These are phyloP conservation scores for Leucoagaricus sp. DNA, from an alignment of 1,284 basidiomycete species.

Conservation along the genomic window DNA sequence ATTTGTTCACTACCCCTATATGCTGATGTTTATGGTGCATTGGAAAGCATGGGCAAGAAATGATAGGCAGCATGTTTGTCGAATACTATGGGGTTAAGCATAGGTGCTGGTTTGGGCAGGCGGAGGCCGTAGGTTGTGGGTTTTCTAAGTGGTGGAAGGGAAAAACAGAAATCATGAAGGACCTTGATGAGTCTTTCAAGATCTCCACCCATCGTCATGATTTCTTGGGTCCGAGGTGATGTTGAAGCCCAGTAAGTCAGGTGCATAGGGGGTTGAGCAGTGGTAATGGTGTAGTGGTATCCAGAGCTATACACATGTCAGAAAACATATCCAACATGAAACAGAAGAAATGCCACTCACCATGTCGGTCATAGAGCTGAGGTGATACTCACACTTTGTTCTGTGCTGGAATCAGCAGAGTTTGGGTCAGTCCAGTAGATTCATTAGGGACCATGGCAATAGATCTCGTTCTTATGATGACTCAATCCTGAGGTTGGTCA, in stretches of 20 bases:
- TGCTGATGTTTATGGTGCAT: slow-evolving; percentile 97
- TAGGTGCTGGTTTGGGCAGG: slow-evolving; percentile 52
- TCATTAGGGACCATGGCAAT: no score
- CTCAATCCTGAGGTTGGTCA: no score
- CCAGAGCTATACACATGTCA: no score
- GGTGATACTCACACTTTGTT: slow-evolving; percentile 95
- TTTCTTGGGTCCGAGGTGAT: slow-evolving; percentile 96
- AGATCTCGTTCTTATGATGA: no score
- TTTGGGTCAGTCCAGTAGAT: no score
- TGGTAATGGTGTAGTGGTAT: slow-evolving; percentile 88
- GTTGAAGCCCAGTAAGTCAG: slow-evolving; percentile 97
- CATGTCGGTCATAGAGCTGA: slow-evolving; percentile 94
- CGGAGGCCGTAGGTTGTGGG: slow-evolving; percentile 74
- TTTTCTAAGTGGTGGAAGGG: slow-evolving; percentile 75
- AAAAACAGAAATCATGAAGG: slow-evolving; percentile 83
- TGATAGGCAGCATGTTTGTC: slow-evolving; percentile 86
- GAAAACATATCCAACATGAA: no score
- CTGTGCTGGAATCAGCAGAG: slow-evolving; percentile 92
- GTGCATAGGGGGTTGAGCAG: slow-evolving; percentile 96
- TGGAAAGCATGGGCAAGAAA: slow-evolving; percentile 94
- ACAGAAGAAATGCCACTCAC: no score
- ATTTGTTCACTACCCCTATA: slow-evolving; percentile 94
- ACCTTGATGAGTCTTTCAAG: slow-evolving; percentile 95
- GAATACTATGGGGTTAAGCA: slow-evolving; percentile 66
- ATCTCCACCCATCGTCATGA: slow-evolving; percentile 96